Percentiles rank a stretch among this genome's conserved stretches.
phyloP scores from a whole-genome alignment of 345 rosid species.

The Linum tenue region DNA sequence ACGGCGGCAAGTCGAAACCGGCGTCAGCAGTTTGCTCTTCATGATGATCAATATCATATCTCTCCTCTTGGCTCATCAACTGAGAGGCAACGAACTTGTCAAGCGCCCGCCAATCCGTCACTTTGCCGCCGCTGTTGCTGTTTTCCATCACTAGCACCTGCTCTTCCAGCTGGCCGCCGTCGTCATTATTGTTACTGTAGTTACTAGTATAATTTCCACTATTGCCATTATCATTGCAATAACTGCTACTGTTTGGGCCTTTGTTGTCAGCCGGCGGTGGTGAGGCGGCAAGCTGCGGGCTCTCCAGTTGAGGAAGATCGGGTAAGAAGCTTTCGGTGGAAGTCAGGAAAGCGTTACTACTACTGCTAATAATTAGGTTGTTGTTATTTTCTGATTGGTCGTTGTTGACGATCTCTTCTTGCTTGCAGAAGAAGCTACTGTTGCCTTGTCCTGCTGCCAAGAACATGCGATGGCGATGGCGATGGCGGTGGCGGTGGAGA shows the following conservation, averaged over 20 bases:
- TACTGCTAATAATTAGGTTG: too few relatives aligned
- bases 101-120: slow-evolving; percentile 77
- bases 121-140: slow-evolving; percentile 27
- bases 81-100: slow-evolving; percentile 95
- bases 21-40: slow-evolving; percentile 24
- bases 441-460: neutral
- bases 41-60: slow-evolving; percentile 12
- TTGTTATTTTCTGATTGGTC: neutral
- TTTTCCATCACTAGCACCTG: slow-evolving; percentile 9
- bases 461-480: neutral
- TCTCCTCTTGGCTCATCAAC: slow-evolving; percentile 56
- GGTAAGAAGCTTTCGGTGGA: slow-evolving; percentile 55
- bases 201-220: neutral
- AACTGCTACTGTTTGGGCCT: neutral
- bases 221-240: too few relatives aligned
- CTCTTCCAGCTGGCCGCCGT: slow-evolving; percentile 24
- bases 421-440: slow-evolving; percentile 50
- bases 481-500: neutral
- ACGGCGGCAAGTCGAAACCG: slow-evolving; percentile 20
- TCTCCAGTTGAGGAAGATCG: slow-evolving; percentile 75
- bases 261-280: slow-evolving; percentile 20
- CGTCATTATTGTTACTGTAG: slow-evolving; percentile 14
- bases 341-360: slow-evolving; percentile 12
- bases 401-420: slow-evolving; percentile 56
- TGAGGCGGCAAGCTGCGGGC: slow-evolving; percentile 36